Percentiles rank a stretch among this genome's conserved stretches.
phyloP scores from a whole-genome alignment of 2,329 filamentous ascomycete genomes.

The Cephalotrichum gorgonifer region DNA sequence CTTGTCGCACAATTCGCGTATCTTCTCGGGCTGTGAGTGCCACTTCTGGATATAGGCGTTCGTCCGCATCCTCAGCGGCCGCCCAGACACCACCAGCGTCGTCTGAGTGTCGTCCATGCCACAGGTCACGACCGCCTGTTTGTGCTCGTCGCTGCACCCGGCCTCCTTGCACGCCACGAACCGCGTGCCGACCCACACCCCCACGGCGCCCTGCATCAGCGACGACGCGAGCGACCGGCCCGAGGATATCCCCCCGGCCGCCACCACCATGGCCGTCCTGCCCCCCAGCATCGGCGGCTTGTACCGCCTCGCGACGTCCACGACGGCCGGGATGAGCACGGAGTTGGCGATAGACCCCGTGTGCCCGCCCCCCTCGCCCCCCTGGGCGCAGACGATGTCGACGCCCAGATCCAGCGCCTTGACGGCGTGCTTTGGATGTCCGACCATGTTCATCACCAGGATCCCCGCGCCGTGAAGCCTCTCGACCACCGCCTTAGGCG shows the following conservation, averaged over 20 bases:
- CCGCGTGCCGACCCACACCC: slow-evolving; percentile 89
- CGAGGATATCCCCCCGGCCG: slow-evolving; percentile 79
- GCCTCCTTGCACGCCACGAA: slow-evolving; percentile 82
- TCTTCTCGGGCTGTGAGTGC: slow-evolving; percentile 66
- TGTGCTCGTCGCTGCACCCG: slow-evolving; percentile 71
- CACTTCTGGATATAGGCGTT: slow-evolving; percentile 79
- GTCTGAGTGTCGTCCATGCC: slow-evolving; percentile 69
- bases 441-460: slow-evolving; percentile 95
- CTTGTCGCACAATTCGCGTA: slow-evolving; percentile 62
- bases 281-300: slow-evolving; percentile 60
- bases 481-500: slow-evolving; percentile 62
- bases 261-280: slow-evolving; percentile 66
- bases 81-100: slow-evolving; percentile 72
- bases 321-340: slow-evolving; percentile 79
- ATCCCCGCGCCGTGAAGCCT: slow-evolving; percentile 70
- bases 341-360: slow-evolving; percentile 79
- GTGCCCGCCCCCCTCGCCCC: slow-evolving; percentile 87
- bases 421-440: slow-evolving; percentile 79
- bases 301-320: slow-evolving; percentile 70
- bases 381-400: slow-evolving; percentile 86
- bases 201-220: slow-evolving; percentile 78
- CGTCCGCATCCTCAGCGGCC: slow-evolving; percentile 68
- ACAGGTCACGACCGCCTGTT: slow-evolving; percentile 72
- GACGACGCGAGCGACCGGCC: slow-evolving; percentile 71
- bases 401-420: slow-evolving; percentile 82